Evolutionary conservation across 2,329 filamentous ascomycete genomes (phyloP), one percentile per base, ranked within the genome.

Genomic region (Neoscytalidium dimidiatum): DNA sequence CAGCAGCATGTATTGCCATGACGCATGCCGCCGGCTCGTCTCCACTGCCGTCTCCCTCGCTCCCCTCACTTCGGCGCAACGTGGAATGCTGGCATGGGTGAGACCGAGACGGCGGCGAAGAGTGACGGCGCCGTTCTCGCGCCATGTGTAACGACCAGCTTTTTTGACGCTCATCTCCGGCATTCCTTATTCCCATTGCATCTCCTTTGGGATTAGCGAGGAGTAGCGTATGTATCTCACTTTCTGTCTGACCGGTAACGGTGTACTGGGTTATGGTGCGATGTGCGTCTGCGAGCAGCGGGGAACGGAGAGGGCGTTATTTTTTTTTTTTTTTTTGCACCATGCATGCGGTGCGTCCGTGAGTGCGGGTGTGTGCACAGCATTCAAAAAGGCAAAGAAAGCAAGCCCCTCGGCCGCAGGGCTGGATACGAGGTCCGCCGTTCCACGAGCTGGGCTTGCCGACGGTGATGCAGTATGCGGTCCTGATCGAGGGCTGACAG

Each of bases 381-480:
- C 48, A 21, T 21, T n/a, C n/a, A 53, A 38, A 31, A 14, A 33
- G 19, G n/a, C n/a, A 52, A 49, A 28, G 23, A 31, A 51, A 7
- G 26, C 14, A n/a, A n/a, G 5, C 14, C 14, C n/a, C 19, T 11
- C 19, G 17, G 26, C 26, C 56, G 38, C 56, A 60, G 38, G 56
- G 56, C 56, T 60, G 56, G 56, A 60, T 60, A 60, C 56, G 56
- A 46, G 26, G 56, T 17, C 23, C 19, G 26, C 9, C 26, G 56
- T 46, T 46, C n/a, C 51, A 38, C 51, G 48, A 28, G 48, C 48
- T 19, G 6, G 17, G 26, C 46, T 26, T 31, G 29, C 28, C 49
- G 11, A 8, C 17, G 19, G 21, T 23, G 51, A 41, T 38, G 51
- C 51, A 17, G 26, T 41, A 17, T 17, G 38, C 38, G 38, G n/a